These are phyloP conservation scores for Aspergillus quadrilineatus DNA, from an alignment of 2,329 filamentous ascomycete genomes.

Conservation along the genomic window DNA sequence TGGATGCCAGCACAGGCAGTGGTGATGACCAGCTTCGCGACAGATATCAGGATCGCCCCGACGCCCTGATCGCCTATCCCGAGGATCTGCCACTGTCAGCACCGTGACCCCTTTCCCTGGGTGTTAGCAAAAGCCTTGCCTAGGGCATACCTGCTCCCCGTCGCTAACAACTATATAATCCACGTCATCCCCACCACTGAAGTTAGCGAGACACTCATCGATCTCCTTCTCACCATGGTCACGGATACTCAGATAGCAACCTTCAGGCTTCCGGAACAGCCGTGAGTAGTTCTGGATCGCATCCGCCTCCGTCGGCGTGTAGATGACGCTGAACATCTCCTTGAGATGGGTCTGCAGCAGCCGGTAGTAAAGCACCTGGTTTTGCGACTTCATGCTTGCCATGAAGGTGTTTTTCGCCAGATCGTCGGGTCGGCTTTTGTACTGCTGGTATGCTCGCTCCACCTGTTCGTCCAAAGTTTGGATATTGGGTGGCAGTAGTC, in stretches of 20 bases:
- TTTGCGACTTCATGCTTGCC: constrained; percentile 81
- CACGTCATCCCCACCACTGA: constrained; percentile 69
- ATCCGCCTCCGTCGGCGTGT: constrained; percentile 81
- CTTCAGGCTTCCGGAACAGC: constrained; percentile 74
- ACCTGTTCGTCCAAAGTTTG: constrained; percentile 76
- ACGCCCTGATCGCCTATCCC: constrained; percentile 89
- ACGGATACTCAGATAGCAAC: constrained; percentile 75
- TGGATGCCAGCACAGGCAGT: constrained; percentile 86
- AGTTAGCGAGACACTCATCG: constrained; percentile 65
- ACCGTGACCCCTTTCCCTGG: too few species aligned
- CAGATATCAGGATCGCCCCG: constrained; percentile 78
- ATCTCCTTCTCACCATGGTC: constrained; percentile 60
- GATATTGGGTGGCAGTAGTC: constrained; percentile 69
- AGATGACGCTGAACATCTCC: constrained; percentile 15
- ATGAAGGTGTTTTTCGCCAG: constrained; percentile 86
- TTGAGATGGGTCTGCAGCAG: constrained; percentile 12
- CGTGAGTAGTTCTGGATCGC: constrained; percentile 82
- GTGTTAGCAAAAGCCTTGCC: neutral
- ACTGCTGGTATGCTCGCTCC: constrained; percentile 77
- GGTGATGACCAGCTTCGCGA: constrained; percentile 78
- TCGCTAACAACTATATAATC: constrained; percentile 88
- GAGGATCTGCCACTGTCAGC: constrained; percentile 59
- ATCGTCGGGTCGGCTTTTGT: constrained; percentile 60
- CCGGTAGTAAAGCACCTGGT: constrained; percentile 76
- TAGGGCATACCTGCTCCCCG: constrained; percentile 48